These are phyloP conservation scores for Apium graveolens DNA, from an alignment of 129 eudicot species.

Conservation along the genomic window DNA sequence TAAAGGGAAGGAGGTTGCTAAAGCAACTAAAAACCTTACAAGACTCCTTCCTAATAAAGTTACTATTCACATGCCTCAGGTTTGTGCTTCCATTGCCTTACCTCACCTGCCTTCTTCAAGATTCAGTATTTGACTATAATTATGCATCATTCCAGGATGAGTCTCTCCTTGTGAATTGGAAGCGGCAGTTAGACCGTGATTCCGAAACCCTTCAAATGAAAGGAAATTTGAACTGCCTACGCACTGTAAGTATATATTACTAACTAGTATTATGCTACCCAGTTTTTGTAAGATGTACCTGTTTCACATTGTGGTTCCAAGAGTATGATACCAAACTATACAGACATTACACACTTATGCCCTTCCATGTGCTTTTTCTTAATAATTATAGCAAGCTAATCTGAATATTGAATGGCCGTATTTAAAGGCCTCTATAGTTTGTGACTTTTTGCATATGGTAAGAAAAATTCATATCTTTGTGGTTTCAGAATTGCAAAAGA, in stretches of 20 bases:
- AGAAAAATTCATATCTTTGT: not conserved
- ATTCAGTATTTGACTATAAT: conserved; percentile 5
- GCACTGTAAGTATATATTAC: conserved; percentile 44
- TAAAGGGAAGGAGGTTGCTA: conserved; percentile 61
- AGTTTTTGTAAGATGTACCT: not conserved
- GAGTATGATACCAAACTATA: not conserved
- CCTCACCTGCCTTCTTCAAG: not conserved
- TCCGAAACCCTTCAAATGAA: conserved; percentile 68
- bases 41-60: conserved; percentile 88
- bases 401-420: not conserved
- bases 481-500: not conserved
- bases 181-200: conserved; percentile 69
- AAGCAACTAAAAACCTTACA: conserved; percentile 62
- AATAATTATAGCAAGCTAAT: not conserved
- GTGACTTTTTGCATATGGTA: not conserved
- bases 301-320: not conserved
- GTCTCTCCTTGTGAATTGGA: conserved; percentile 71
- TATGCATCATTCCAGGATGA: conserved; percentile 54
- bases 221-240: conserved; percentile 57
- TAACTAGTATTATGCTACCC: not conserved
- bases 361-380: not conserved
- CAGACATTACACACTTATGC: not conserved
- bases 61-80: conserved; percentile 91
- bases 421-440: not conserved
- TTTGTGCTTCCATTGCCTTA: conserved; percentile 21